phyloP scores from a whole-genome alignment of 2,329 filamentous ascomycete species.

The Hypomyces rosellus region DNA sequence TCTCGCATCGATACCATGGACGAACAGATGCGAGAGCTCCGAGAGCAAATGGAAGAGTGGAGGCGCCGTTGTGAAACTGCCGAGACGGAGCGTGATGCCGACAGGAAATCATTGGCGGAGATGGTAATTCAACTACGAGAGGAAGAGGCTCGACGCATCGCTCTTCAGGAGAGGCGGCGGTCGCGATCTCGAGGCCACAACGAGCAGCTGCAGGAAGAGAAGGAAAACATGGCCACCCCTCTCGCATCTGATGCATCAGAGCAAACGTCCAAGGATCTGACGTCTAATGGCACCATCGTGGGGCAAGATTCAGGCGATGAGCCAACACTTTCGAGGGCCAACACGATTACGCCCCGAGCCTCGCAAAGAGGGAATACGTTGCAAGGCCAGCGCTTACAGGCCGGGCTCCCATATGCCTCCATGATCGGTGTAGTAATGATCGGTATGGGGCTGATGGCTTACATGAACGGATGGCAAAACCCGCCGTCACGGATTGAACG shows the following conservation, averaged over 20 bases:
- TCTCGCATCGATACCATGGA: conserved; percentile 70
- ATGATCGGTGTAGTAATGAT: conserved; percentile 77
- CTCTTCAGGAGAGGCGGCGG: conserved; percentile 34
- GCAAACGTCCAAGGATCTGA: conserved; percentile 12
- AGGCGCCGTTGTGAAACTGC: conserved; percentile 72
- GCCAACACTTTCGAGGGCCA: conserved; percentile 41
- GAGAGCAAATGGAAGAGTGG: conserved; percentile 71
- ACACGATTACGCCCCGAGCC: conserved; percentile 42
- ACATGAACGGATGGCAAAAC: conserved; percentile 73
- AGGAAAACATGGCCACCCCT: conserved; percentile 14
- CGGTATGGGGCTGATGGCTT: conserved; percentile 79
- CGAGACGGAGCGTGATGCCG: conserved; percentile 67
- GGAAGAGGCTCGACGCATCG: conserved; percentile 46
- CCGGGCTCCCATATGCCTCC: conserved; percentile 68
- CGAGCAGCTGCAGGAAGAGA: not conserved
- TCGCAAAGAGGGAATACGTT: conserved; percentile 33
- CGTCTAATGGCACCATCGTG: conserved; percentile 15
- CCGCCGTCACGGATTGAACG: conserved; percentile 27
- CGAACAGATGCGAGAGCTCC: conserved; percentile 73
- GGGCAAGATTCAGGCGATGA: conserved; percentile 32
- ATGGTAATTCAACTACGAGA: conserved; percentile 82
- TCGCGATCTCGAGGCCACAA: conserved; percentile 29
- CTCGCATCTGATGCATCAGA: conserved; percentile 16
- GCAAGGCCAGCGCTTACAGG: conserved; percentile 38
- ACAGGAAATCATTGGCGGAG: conserved; percentile 70